These are phyloP conservation scores for Hansenula sp. DNA, from an alignment of 1,139 yeast genomes.

Conservation along the genomic window DNA sequence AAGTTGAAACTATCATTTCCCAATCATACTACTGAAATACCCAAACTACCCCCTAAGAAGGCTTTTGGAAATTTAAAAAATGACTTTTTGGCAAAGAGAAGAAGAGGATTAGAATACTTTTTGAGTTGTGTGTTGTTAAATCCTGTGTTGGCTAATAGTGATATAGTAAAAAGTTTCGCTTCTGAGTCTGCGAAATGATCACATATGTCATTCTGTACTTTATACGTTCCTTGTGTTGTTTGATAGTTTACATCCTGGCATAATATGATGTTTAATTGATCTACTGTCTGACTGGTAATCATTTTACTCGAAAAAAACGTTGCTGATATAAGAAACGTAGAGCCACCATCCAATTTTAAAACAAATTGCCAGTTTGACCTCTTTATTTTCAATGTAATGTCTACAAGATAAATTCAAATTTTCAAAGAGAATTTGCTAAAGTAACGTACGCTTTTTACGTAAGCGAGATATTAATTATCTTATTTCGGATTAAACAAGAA, in stretches of 20 bases:
- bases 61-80: slow-evolving; percentile 46
- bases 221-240: background rate
- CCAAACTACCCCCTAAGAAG: slow-evolving; percentile 66
- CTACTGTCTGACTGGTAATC: no score
- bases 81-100: slow-evolving; percentile 56
- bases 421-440: no score
- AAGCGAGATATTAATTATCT: background rate
- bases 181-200: slow-evolving; percentile 1
- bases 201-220: no score
- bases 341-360: no score
- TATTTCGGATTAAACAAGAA: no score
- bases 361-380: no score
- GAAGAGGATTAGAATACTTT: slow-evolving; percentile 74
- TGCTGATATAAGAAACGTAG: no score
- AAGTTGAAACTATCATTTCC: slow-evolving; percentile 39
- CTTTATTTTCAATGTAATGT: no score
- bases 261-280: no score
- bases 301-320: no score
- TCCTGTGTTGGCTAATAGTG: slow-evolving; percentile 49
- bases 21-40: slow-evolving; percentile 40
- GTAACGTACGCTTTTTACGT: background rate
- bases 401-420: no score
- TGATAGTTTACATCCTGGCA: no score
- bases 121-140: slow-evolving; percentile 63
- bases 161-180: slow-evolving; percentile 49